Evolutionary conservation across 1,139 yeast species (phyloP).

Genomic region (Blastobotrys ciferrii): DNA sequence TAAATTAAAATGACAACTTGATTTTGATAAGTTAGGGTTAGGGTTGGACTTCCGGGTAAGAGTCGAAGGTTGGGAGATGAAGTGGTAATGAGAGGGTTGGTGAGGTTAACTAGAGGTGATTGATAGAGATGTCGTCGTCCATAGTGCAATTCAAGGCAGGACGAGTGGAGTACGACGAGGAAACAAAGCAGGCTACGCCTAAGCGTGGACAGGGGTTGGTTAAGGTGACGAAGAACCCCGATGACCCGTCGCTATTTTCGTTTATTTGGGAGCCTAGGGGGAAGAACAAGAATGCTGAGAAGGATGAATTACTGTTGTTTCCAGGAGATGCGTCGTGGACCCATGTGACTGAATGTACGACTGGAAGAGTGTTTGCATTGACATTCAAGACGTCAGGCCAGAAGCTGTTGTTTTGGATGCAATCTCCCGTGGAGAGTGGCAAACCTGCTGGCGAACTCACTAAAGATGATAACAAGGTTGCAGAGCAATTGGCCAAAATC

Average conservation of each 20-base stretch:
- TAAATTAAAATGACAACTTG: no score
- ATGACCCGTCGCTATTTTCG: constrained; percentile 51
- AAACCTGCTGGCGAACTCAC: constrained; percentile 52
- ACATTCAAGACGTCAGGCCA: constrained; percentile 83
- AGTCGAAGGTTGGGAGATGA: no score
- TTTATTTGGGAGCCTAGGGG: constrained; percentile 63
- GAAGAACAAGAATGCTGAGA: constrained; percentile 25
- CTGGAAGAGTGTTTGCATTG: constrained; percentile 84
- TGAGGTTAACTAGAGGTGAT: no score
- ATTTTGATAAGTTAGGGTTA: not conserved
- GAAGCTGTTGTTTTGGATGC: constrained; percentile 87
- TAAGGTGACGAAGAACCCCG: constrained; percentile 62
- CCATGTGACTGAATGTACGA: constrained; percentile 66
- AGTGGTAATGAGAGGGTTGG: no score
- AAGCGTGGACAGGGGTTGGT: constrained; percentile 73
- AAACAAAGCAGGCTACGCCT: constrained; percentile 70
- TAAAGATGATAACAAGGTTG: constrained; percentile 56
- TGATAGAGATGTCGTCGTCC: constrained; percentile 17
- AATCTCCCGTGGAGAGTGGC: constrained; percentile 62
- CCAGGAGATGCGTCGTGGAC: constrained; percentile 93
- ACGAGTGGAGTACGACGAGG: constrained; percentile 69
- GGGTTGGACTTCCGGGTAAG: not conserved
- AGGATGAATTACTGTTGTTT: constrained; percentile 73
- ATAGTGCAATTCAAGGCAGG: constrained; percentile 78
- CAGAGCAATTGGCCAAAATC: constrained; percentile 53